Evolutionary conservation across 805 yeast genomes (phyloP), one percentile per base, ranked within the genome.

Genomic region (Kodamaea nitidulidarum): DNA sequence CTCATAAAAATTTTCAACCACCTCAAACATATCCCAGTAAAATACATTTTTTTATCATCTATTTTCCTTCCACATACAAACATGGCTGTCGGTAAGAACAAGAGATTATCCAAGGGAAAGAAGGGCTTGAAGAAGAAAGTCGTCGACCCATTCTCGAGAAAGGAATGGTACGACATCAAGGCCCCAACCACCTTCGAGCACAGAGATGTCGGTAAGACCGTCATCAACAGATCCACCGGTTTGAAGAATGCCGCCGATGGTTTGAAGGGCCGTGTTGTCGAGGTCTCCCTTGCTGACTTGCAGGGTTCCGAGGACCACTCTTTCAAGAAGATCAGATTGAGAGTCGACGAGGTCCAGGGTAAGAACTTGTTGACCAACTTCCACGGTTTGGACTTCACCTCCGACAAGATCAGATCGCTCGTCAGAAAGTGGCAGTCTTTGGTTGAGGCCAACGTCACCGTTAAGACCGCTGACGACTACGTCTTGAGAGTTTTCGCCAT

Each of bases 261-360:
- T 65, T 84, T 91, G 68, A 91, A 88, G 78, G 98, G 98, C 65
- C 88, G 98, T 76, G 86, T 91, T 59, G 82, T 91, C 59, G 98
- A 91, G 75, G 88, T 90, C 55, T 83, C 88, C 56, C 81, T 91
- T 57, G 98, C 97, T 61, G 98, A 91, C 74, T 81, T 91, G 67
- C 97, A 91, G 78, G 95, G 95, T 65, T 87, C 95, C 64, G 98
- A 91, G 80, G 98, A 91, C 78, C 95, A 90, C 81, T 82, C 97
- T 53, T 84, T 83, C 87, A 91, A 95, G 82, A 88, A 91, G 78
- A 77, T 91, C 68, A 87, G 84, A 76, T 86, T 91, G 75, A 88
- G 97, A 78, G 95, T 91, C 61, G 98, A 90, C 65, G 98, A 91
- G 78, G 96, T 90, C 60, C 96, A 91, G 78, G 98, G 97, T 77